Percentiles rank a stretch among this genome's conserved stretches.
Conservation (phyloP, 768 basidiomycete genomes). For the Artomyces pyxidatus region DNA sequence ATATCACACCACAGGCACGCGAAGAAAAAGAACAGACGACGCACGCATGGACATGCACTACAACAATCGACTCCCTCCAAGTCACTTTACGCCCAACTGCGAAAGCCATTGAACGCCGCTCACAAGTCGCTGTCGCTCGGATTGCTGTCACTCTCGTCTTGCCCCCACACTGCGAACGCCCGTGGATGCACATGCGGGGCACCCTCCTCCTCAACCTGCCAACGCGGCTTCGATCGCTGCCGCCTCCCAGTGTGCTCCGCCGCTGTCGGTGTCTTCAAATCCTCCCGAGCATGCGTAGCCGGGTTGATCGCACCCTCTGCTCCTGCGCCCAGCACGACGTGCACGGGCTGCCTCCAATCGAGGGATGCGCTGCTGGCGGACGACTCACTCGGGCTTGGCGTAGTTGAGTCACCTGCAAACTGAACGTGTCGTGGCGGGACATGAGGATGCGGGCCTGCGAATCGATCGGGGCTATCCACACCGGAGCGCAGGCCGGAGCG, state of each 20-base stretch:
- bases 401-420: neutral
- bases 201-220: conserved; percentile 9
- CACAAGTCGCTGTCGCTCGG: conserved; percentile 60
- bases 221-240: conserved; percentile 15
- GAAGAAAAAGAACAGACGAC: no score
- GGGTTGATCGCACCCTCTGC: conserved; percentile 1
- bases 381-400: neutral
- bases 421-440: conserved; percentile 1
- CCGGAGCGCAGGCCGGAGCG: conserved; percentile 13
- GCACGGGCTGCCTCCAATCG: neutral
- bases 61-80: no score
- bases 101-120: neutral
- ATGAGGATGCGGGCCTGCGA: conserved; percentile 3
- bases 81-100: neutral
- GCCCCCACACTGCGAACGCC: conserved; percentile 82
- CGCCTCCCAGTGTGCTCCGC: conserved; percentile 17
- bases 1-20: no score
- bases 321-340: neutral
- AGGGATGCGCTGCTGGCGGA: neutral
- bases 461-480: conserved; percentile 14
- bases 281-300: no score
- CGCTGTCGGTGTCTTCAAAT: conserved; percentile 10
- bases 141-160: conserved; percentile 83
- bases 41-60: no score
- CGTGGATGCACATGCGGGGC: conserved; percentile 29